Conservation (phyloP, 495 filamentous ascomycete genomes). For the Lepidopterella palustris region DNA sequence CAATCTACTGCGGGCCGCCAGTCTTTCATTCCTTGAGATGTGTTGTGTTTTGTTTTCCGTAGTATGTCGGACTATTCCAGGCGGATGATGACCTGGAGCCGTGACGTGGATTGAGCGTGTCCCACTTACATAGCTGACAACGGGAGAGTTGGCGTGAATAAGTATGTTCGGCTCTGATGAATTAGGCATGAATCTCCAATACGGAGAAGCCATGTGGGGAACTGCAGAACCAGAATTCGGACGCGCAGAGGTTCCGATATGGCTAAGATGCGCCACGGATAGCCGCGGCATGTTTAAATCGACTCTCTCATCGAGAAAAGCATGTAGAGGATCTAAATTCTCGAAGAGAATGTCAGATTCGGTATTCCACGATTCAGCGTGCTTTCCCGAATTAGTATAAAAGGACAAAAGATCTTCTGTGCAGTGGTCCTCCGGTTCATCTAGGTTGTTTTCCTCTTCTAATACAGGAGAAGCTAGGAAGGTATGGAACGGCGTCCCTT, state of each 20-base stretch:
- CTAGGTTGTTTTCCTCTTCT: background rate
- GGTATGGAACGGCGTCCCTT: constrained; percentile 28
- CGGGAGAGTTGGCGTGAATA: no score
- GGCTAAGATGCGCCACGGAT: background rate
- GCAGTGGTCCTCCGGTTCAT: constrained; percentile 1
- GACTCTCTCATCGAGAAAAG: background rate
- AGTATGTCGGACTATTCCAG: background rate
- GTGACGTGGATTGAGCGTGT: no score
- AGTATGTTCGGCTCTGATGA: no score
- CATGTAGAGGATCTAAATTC: background rate
- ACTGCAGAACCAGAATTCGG: no score
- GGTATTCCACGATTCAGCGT: background rate
- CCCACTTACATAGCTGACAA: no score
- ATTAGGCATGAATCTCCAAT: constrained; percentile 3
- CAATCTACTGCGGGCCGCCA: background rate
- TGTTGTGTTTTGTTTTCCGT: background rate
- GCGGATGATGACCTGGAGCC: no score
- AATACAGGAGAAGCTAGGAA: constrained; percentile 21
- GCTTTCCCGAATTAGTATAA: constrained; percentile 4
- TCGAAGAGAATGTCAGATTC: background rate
- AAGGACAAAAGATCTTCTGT: constrained; percentile 11
- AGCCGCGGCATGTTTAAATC: background rate
- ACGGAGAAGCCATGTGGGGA: constrained; percentile 3
- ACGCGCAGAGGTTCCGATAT: no score
- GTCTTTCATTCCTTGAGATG: background rate